Base-by-base conservation (phyloP, 2,329 filamentous ascomycete genomes). In the Metarhizium anisopliae region DNA sequence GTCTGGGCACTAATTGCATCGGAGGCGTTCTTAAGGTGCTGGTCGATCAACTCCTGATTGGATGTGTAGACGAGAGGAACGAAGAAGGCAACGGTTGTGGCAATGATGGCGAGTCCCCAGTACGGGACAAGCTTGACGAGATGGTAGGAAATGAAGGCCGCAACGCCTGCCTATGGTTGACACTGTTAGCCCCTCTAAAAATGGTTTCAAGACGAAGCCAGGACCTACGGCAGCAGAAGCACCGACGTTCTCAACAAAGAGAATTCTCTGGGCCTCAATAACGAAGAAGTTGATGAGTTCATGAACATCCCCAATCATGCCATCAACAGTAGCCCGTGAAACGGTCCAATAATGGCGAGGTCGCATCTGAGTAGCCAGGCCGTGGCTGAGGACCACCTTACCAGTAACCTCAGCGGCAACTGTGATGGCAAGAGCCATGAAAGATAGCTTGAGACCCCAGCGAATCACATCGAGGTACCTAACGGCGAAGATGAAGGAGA, bases 281-380 rank as follows among this genome's bases (percentile, higher is more conserved):
- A 86, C 77, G 63, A 87, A 84, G 70, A 88, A 88, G 77, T 88
- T 88, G 72, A 85, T 70, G 58, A 88, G 77, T 71, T 87, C 84
- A 65, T 86, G 81, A 45, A 84, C 73, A 61, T 87, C 85, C 56
- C 81, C 82, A 62, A 85, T 79, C 60, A 84, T 62, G 56, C 72
- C 68, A 63, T 87, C 81, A 43, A 87, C 70, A 6, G 81, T 83
- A 62, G 85, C 80, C 61, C 80, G 78, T 10, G 84, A 79, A 47
- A 88, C 70, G 5, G 83, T 86, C 70, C 84, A 86, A 73, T 88
- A 88, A 68, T 80, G 79, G 68, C 78, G 81, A 54, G 85, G 85
- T 62, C 85, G 82, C 64, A 88, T 68, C 70, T 87, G 84, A 53
- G 83, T 83, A 57, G 82, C 76, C 50, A 88, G 72, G 56, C 85